A percentile compares a stretch with the other conserved stretches of the same genome.
These are phyloP conservation scores for Pythium coloratum DNA, from an alignment of 352 stramenopile genomes.

Conservation along the genomic window DNA sequence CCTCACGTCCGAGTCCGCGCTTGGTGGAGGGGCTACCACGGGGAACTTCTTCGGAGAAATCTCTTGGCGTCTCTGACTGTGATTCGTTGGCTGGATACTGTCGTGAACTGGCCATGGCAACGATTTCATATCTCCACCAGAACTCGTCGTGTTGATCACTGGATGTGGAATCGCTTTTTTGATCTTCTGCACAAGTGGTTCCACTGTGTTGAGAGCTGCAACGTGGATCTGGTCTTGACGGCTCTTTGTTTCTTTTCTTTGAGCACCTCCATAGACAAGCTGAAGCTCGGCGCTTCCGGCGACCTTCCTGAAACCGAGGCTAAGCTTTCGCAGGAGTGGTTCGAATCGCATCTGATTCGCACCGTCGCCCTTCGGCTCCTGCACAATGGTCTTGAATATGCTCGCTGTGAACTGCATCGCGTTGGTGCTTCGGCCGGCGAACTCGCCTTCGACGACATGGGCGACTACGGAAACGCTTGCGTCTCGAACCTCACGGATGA, in stretches of 20 bases:
- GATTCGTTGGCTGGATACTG: too few relatives aligned
- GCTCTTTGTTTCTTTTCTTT: not conserved
- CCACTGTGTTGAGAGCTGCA: not conserved
- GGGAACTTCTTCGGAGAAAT: too few relatives aligned
- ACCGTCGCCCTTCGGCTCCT: not conserved
- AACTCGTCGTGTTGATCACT: too few relatives aligned
- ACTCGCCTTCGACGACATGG: not conserved
- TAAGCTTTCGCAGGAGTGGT: not conserved
- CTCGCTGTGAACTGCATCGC: not conserved
- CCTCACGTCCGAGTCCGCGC: too few relatives aligned
- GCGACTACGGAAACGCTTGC: not conserved
- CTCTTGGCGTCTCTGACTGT: too few relatives aligned
- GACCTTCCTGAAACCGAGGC: not conserved
- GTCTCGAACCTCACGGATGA: conserved; percentile 4
- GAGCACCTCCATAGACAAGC: not conserved
- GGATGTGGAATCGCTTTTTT: too few relatives aligned
- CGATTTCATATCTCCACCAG: too few relatives aligned
- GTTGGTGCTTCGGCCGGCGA: not conserved
- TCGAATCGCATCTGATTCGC: not conserved
- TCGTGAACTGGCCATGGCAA: too few relatives aligned
- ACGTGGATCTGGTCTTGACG: not conserved
- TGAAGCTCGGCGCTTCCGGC: not conserved
- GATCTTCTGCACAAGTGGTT: not conserved
- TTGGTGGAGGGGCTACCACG: too few relatives aligned
- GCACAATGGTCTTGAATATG: not conserved